Evolutionary conservation across 2,329 filamentous ascomycete genomes (phyloP), one percentile per base, ranked within the genome.

Genomic region (Claviceps maximensis): DNA sequence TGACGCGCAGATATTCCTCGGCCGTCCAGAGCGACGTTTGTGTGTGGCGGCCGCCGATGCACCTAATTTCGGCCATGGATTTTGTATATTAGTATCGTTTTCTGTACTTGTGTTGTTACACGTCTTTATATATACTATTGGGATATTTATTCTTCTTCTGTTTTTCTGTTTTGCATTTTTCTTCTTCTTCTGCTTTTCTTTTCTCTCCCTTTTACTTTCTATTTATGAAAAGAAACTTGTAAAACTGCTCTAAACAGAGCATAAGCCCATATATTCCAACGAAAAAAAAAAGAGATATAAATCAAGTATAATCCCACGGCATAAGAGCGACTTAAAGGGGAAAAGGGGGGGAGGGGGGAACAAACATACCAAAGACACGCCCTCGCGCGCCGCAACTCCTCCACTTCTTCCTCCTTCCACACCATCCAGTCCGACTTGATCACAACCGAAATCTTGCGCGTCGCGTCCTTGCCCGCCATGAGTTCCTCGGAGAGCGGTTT

Each of bases 41-140:
- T 2, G 42, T 52, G 44, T 52, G 50, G 13, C 50, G 50, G 17
- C 50, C 50, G 29, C 50, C 50, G 23, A 52, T 47, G 44, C 50
- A 52, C 50, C 50, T 51, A 17, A 12, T 44, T 25, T 38, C 33
- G 27, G 38, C 4, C 4, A 29, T 4, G 27, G 27, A 8, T 29
- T 29, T 4, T 29, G 27, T 29, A 4, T 29, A 8, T 29, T 8
- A 29, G 27, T 29, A 8, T n/a, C n/a, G n/a, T 5, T 9, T 41
- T 21, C 6, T 17, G n/a, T n/a, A 7, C n/a, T 38, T 15, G 36
- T 38, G 36, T 15, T n/a, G 13, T n/a, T 17, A n/a, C 36, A 13
- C n/a, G 36, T 7, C 13, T 17, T 15, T 38, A 7, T n/a, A n/a
- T n/a, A n/a, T n/a, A n/a, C n/a, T n/a, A n/a, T n/a, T n/a, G n/a